These are phyloP conservation scores for Mycena citricolor DNA, from an alignment of 1,284 basidiomycete species.

Conservation along the genomic window DNA sequence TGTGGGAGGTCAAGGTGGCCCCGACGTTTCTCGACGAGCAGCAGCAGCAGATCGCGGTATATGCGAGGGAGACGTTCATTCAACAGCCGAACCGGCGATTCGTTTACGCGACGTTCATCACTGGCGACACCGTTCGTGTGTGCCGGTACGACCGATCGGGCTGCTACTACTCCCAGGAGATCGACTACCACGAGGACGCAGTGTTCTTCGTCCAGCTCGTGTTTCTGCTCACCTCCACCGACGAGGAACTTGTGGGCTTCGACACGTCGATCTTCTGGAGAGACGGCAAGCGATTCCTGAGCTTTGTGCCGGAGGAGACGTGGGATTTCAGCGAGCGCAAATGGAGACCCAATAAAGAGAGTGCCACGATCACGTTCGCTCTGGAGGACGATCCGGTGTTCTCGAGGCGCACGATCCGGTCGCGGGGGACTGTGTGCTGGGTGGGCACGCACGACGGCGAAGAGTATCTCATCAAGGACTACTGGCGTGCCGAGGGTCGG, in stretches of 20 bases:
- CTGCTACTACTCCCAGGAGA: background rate
- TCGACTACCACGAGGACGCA: slow-evolving; percentile 4
- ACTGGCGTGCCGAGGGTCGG: slow-evolving; percentile 5
- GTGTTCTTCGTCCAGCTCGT: slow-evolving; percentile 1
- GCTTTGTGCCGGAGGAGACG: background rate
- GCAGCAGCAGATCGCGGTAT: background rate
- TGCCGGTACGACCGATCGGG: background rate
- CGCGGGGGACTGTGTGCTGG: slow-evolving; percentile 23
- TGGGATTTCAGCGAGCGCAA: background rate
- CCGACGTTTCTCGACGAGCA: background rate
- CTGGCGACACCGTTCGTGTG: background rate
- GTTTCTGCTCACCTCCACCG: slow-evolving; percentile 6
- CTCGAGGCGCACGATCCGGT: slow-evolving; percentile 15
- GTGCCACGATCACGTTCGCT: background rate
- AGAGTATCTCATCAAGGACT: slow-evolving; percentile 19
- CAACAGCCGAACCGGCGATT: slow-evolving; percentile 12
- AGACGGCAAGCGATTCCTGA: slow-evolving; percentile 1
- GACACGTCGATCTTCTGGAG: slow-evolving; percentile 21
- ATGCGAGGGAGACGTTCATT: slow-evolving; percentile 9
- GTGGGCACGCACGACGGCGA: slow-evolving; percentile 2
- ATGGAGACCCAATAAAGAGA: slow-evolving; percentile 2
- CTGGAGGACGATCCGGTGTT: slow-evolving; percentile 4
- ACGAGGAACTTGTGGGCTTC: slow-evolving; percentile 16
- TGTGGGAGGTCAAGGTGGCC: background rate
- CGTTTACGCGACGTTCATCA: slow-evolving; percentile 1